These are phyloP conservation scores for Penicillium taxi DNA, from an alignment of 495 filamentous ascomycete genomes.

Conservation along the genomic window DNA sequence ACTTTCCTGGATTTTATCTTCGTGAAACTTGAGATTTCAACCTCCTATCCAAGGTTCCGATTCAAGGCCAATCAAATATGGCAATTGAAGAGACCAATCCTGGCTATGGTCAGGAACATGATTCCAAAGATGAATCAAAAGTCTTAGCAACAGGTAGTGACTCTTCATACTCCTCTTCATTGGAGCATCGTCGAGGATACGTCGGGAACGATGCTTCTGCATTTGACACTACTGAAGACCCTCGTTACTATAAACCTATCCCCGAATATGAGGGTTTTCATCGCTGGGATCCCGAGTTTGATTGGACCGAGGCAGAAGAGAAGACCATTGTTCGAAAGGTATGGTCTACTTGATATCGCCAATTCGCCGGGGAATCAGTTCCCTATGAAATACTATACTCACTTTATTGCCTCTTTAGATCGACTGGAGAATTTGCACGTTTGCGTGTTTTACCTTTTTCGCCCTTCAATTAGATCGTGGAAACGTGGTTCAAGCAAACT, in stretches of 20 bases:
- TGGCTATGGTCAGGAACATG: constrained; percentile 1
- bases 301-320: constrained; percentile 66
- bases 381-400: no score
- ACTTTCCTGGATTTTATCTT: no score
- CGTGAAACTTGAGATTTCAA: no score
- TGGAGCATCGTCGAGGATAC: constrained; percentile 7
- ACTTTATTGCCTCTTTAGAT: no score
- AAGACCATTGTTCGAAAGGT: constrained; percentile 59
- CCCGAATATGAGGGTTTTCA: constrained; percentile 60
- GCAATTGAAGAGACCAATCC: constrained; percentile 12
- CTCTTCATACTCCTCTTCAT: constrained; percentile 19
- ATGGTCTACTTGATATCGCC: not conserved
- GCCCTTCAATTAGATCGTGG: constrained; percentile 73
- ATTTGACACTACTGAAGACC: constrained; percentile 36
- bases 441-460: constrained; percentile 74
- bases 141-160: constrained; percentile 11
- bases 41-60: no score
- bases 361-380: no score
- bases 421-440: constrained; percentile 50
- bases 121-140: constrained; percentile 7
- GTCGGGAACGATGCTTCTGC: constrained; percentile 19
- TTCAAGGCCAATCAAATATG: constrained; percentile 10
- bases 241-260: constrained; percentile 50
- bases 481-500: constrained; percentile 63
- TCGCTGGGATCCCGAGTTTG: constrained; percentile 64